Base-by-base conservation (phyloP, 2,329 filamentous ascomycete genomes). In the Penicillium verrucosum region DNA sequence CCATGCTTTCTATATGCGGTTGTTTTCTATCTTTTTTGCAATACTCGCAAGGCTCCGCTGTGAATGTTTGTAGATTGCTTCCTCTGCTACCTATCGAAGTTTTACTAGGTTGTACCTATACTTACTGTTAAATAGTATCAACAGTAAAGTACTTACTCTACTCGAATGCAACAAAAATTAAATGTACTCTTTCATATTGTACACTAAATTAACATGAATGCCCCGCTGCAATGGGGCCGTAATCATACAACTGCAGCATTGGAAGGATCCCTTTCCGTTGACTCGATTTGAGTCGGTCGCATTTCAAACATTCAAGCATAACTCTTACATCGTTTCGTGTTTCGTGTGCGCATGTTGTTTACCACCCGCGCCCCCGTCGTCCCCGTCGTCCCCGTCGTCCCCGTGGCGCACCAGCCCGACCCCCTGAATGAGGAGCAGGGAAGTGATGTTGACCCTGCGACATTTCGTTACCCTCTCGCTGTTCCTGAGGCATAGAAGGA, bases 391-490 rank as follows among this genome's bases (percentile, higher is more conserved):
- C 21, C 21, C 21, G 38, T 25, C 56, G 59, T 10, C 62, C 62
- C 62, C 66, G 68, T 7, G 56, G 30, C 29, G 63, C 64, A 14
- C 62, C 61, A 32, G 63, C 60, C 14, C 65, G 63, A 8, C 61
- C 60, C 0, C 61, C 62, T 14, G 65, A 60, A 57, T 73, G 68
- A 30, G 70, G 69, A 16, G 69, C 69, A 30, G 71, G 70, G 29
- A 71, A 73, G 45, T 68, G 67, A 57, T 70, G 67, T 18, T 71
- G 66, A 1, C 71, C 68, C 27, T 66, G 67, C 1, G 69, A 67
- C 57, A 71, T 67, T 23, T 64, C 67, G 30, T 46, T 25, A 8
- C 30, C 30, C n/a, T 30, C 27, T 14, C 8, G 27, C 40, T 68
- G 69, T n/a, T 59, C 66, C 41, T 46, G 30, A 18, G 29, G 14